Base-by-base conservation (phyloP, 2,329 filamentous ascomycete genomes). In the Biscogniauxia sp. region DNA sequence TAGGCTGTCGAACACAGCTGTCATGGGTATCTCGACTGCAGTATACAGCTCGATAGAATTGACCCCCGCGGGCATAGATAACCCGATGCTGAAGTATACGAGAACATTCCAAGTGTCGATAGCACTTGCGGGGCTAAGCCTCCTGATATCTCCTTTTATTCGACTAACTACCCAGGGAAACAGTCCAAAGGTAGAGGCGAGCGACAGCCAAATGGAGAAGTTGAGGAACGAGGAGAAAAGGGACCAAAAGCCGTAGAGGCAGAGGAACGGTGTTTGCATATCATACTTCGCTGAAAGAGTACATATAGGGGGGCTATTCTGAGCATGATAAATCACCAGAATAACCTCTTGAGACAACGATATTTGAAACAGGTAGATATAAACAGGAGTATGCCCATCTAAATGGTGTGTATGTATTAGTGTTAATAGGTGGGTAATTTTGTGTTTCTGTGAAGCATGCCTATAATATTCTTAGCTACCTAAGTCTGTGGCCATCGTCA, bases 1-100 rank as follows among this genome's bases (percentile, higher is more conserved):
- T 51, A 82, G 86, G 59, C 76, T 90, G 3, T 83, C 82, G 54
- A 80, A 80, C 55, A 86, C 86, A 0, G 75, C 88, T 1, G 84
- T 85, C 3, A 80, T 88, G 57, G 86, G 85, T 1, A 80, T 89
- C 54, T 80, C 84, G 2, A 89, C 87, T 0, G 86, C 86, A 0
- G 78, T 88, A 7, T 88, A 83, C 67, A 82, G 80, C 64, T 80
- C 80, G 0, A 78, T 82, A 55, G 78, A 80, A 37, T 65, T 63
- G 19, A 71, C 69, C 2, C 52, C 69, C 3, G 66, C 66, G 28
- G 67, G 69, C 57, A 71, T 75, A 9, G 71, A 72, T 15, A 77
- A 84, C 57, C 68, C 71, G 0, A 78, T 79, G 51, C 74, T 81
- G 58, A 80, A 83, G 7, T 87, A 81, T 65, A 77, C 79, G 3